Base-by-base conservation (phyloP, 495 filamentous ascomycete species). In the Thermochaetoides thermophila region DNA sequence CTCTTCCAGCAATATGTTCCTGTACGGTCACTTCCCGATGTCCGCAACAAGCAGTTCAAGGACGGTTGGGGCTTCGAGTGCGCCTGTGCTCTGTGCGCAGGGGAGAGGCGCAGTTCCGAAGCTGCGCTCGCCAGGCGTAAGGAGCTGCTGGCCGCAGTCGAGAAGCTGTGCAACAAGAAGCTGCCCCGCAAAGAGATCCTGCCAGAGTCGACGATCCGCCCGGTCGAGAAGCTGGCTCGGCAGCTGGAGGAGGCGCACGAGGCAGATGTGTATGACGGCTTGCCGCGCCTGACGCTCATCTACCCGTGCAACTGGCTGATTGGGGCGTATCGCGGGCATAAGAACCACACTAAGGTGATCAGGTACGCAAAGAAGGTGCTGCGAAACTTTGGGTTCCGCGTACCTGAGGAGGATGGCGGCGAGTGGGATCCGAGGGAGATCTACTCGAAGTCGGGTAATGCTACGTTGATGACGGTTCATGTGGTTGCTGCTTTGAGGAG, bases 61-160 rank as follows among this genome's bases (percentile, higher is more conserved):
- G 28, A 47, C 1, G 46, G 54, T 7, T 72, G 65, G 60, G 64
- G 58, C 0, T 72, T 74, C 39, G 35, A 52, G 23, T 74, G 68
- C 40, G 35, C 34, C 9, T 73, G 69, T 33, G 14, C 27, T 10
- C 37, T 68, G 11, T 74, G 69, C 32, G 20, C 42, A 0, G 43
- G 52, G 7, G 45, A 55, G 28, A 37, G 40, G 11, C 21, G 26
- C 9, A 44, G 38, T 12, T 20, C 39, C 1, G 39, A 42, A 1
- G 35, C 35, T 0, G 39, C 11, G 12, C 33, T 45, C 13, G 40
- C 43, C 8, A 45, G 43, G 31, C 32, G 55, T 4, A 44, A 41
- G 18, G 49, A 57, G 16, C 14, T 45, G 25, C 23, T 51, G 16
- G 30, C 28, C 3, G 39, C 40, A 17, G 35, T 56, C n/a, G 49